Base-by-base conservation (phyloP, 352 stramenopile species). In the Phytopythium sindhum region DNA sequence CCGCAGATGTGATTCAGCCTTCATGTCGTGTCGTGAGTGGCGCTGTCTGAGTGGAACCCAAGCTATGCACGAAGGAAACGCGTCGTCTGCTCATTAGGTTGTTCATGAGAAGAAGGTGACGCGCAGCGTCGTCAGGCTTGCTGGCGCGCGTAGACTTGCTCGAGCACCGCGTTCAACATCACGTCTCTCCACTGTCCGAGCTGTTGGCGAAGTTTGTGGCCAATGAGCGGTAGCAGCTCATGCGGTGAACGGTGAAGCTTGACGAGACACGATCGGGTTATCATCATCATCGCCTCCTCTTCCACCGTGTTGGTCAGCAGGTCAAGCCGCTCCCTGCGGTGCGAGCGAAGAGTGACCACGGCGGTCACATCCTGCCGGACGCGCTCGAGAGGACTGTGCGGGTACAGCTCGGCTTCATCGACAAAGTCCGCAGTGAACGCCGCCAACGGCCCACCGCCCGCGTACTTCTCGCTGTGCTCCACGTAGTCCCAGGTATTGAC, bases 141-240 rank as follows among this genome's bases (percentile, higher is more conserved):
- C 31, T 35, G 31, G 31, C 31, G 31, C 31, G 31, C 31, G 31
- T 35, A 35, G 31, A 74, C 52, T n/a, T 64, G 44, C 53, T 74
- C 68, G 53, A 66, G 44, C 1, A 74, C 60, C 62, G n/a, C 44
- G 37, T 35, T 81, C 56, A 65, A 86, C 82, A 86, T 84, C 15
- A 76, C 70, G 29, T 83, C 73, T 4, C 75, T 68, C 74, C 75
- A 86, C 29, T 74, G 70, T 1, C 68, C 69, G 17, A 83, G 58
- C 48, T 71, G 70, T 59, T 86, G 73, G 4, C 75, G 70, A 1
- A 79, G 55, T 15, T 72, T 64, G 17, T 81, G 72, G 17, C 72
- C 63, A 1, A 58, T 68, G 19, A 65, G 55, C 7, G 61, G 59
- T 2, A 72, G 48, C 4, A 88, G 48, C 3, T 54, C 10, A 11